phyloP scores from a whole-genome alignment of 2,329 filamentous ascomycete genomes.

The Drechslera avenae region DNA sequence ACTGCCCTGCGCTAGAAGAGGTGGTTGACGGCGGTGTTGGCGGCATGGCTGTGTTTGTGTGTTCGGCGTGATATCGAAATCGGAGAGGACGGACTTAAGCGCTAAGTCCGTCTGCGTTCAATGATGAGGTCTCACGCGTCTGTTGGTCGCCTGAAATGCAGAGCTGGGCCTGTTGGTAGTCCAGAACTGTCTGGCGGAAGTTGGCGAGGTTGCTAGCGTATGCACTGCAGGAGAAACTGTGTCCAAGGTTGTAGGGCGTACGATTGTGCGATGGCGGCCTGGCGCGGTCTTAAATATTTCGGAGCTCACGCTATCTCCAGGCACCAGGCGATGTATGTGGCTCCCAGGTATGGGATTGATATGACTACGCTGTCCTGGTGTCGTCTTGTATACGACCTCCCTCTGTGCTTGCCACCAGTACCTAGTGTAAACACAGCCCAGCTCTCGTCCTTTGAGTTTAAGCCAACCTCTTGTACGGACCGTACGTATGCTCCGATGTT shows the following conservation, averaged over 20 bases:
- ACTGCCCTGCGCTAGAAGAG: conserved; percentile 76
- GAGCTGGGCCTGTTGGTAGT: neutral
- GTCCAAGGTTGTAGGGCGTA: conserved; percentile 21
- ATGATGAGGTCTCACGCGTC: conserved; percentile 11
- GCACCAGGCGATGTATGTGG: conserved; percentile 16
- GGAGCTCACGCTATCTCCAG: conserved; percentile 38
- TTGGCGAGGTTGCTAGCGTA: conserved; percentile 7
- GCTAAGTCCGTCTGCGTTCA: conserved; percentile 30
- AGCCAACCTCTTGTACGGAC: neutral
- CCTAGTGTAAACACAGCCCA: neutral
- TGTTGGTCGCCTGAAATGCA: conserved; percentile 9
- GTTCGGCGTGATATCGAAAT: conserved; percentile 1
- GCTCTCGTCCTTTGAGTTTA: neutral
- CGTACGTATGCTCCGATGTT: conserved; percentile 2
- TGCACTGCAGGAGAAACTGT: conserved; percentile 11
- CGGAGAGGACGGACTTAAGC: conserved; percentile 26
- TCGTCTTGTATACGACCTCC: conserved; percentile 14
- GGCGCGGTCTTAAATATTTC: conserved; percentile 37
- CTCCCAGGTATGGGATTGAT: conserved; percentile 16
- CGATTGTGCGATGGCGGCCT: conserved; percentile 21
- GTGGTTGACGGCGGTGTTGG: conserved; percentile 79
- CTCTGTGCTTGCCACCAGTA: conserved; percentile 3
- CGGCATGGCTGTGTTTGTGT: conserved; percentile 59
- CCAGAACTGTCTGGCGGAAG: conserved; percentile 11
- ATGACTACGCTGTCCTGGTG: conserved; percentile 20